Evolutionary conservation across 352 stramenopile genomes (phyloP), one percentile per base, ranked within the genome.

Genomic region (Globisporangium viniferum): DNA sequence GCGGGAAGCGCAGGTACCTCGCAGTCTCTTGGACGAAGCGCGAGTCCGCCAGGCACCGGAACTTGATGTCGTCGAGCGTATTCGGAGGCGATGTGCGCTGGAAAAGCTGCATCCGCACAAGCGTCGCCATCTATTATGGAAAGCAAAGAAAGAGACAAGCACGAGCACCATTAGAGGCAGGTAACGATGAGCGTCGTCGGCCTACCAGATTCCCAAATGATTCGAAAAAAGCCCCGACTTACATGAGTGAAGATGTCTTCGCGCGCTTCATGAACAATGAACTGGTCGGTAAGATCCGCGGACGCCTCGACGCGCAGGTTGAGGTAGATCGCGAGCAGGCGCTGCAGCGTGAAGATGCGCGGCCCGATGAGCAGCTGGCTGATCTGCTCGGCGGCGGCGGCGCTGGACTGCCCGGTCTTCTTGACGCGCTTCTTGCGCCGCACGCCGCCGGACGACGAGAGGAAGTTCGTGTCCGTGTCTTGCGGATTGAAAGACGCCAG

Each of bases 401-500:
- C 68, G n/a, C 69, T 71, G 53, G 84, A 72, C 54, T 85, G 78
- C 7, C 60, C 72, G 12, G 72, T 74, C 62, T 78, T 82, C 15
- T 70, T 74, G 53, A 56, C 48, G 22, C 78, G 78, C 22, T 87
- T 86, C 70, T 86, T 90, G 20, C 78, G 80, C 33, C 80, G 77
- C 59, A 69, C 48, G 18, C 80, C 80, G 4, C 74, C 75, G 14
- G 82, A 82, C 20, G 80, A 90, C 56, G 87, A 90, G 12, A 95
- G 76, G 44, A 92, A 95, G 53, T 84, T 77, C 18, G 75, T 66
- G 73, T 95, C 87, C 0, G 75, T 83, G 65, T 92, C 84, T 61
- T 95, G 82, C 5, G 86, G 84, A 59, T 90, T 95, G 67, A 95
- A 95, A 10, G 85, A 93, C 20, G 87, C 82, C 44, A 95, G 55